Evolutionary conservation across 108 stramenopile genomes (phyloP).

Genomic region (Pinguiococcus pyrenoidosus): DNA sequence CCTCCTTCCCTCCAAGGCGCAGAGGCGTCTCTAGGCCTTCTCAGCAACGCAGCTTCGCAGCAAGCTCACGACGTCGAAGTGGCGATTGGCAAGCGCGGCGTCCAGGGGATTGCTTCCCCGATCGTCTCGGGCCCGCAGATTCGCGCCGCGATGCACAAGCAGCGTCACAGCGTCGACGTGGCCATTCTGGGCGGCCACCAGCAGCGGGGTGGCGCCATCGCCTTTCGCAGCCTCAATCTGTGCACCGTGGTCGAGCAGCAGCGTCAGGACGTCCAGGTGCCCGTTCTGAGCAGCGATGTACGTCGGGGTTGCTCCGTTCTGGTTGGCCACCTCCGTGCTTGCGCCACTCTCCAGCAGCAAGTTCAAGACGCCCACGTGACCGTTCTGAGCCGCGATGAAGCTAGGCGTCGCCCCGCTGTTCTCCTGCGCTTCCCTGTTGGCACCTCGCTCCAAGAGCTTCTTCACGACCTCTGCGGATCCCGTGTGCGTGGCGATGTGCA

Average conservation of each 20-base stretch:
- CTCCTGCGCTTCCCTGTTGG: slow-evolving; percentile 1
- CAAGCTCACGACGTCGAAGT: too few species aligned
- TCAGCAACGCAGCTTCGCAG: too few species aligned
- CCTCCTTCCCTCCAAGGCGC: too few species aligned
- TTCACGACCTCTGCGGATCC: background rate
- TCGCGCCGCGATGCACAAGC: too few species aligned
- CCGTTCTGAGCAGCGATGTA: slow-evolving; percentile 14
- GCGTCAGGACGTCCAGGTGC: background rate
- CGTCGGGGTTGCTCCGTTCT: slow-evolving; percentile 2
- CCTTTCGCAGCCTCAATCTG: background rate
- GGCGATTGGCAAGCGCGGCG: too few species aligned
- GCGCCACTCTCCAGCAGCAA: background rate
- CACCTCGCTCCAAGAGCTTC: slow-evolving; percentile 6
- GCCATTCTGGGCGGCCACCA: slow-evolving; percentile 14
- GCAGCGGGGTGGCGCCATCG: slow-evolving; percentile 11
- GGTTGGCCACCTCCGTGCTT: slow-evolving; percentile 1
- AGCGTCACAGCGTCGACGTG: slow-evolving; percentile 2
- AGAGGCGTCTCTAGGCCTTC: too few species aligned
- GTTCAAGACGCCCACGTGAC: background rate
- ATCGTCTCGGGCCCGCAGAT: too few species aligned
- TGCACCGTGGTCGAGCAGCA: slow-evolving; percentile 5
- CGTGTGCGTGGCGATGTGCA: slow-evolving; percentile 2
- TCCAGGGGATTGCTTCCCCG: too few species aligned
- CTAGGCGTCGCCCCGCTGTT: slow-evolving; percentile 2
- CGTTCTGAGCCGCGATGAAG: slow-evolving; percentile 8